Conservation (phyloP, 2,329 filamentous ascomycete genomes). For the Coniosporium uncinatum region DNA sequence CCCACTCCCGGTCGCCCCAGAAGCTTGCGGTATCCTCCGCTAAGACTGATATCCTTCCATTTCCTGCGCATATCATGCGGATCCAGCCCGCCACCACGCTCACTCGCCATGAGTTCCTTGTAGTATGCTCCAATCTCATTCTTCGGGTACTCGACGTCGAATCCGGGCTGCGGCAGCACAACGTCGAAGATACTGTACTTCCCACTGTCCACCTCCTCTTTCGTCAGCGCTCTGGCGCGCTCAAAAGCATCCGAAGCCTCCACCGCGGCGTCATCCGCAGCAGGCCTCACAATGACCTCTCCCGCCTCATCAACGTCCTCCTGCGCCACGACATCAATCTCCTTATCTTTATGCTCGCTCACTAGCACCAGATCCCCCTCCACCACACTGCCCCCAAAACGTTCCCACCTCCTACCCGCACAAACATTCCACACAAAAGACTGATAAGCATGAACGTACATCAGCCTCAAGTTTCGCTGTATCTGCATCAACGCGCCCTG, state of each 20-base stretch:
- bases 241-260: constrained; percentile 51
- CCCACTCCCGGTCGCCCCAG: constrained; percentile 63
- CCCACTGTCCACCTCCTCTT: constrained; percentile 72
- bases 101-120: constrained; percentile 75
- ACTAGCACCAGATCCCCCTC: constrained; percentile 80
- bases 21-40: constrained; percentile 83
- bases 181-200: constrained; percentile 80
- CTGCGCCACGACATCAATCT: constrained; percentile 12
- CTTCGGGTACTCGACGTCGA: constrained; percentile 78
- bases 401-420: constrained; percentile 73
- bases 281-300: constrained; percentile 59
- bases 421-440: constrained; percentile 91
- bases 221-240: constrained; percentile 68
- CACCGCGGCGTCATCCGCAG: constrained; percentile 49
- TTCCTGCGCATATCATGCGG: constrained; percentile 82
- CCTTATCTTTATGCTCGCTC: constrained; percentile 42
- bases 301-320: constrained; percentile 50
- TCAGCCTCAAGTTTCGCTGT: constrained; percentile 75
- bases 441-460: constrained; percentile 98
- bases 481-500: constrained; percentile 78
- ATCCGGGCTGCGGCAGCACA: constrained; percentile 89
- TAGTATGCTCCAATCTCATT: constrained; percentile 87
- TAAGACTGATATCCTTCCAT: constrained; percentile 84
- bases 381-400: constrained; percentile 68
- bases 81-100: constrained; percentile 72